Conservation (phyloP, 2,329 filamentous ascomycete genomes). For the Pseudocercospora eumusae region DNA sequence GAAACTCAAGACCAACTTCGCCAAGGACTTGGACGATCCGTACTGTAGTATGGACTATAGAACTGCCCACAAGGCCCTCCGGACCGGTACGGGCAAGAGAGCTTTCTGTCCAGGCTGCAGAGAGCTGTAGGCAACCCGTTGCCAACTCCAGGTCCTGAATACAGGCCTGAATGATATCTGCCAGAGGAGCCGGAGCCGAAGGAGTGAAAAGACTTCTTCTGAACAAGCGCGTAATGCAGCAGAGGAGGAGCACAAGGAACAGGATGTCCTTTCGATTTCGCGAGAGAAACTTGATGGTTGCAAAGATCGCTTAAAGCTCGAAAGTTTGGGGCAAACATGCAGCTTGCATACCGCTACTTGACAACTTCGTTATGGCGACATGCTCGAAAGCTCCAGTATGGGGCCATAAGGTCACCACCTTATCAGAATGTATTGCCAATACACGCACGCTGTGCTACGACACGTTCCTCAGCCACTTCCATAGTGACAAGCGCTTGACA, state of each 20-base stretch:
- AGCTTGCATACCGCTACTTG: neutral
- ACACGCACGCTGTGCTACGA: constrained; percentile 3
- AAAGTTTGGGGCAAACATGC: neutral
- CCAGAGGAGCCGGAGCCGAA: neutral
- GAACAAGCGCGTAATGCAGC: neutral
- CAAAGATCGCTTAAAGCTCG: neutral
- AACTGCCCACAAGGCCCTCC: too few relatives aligned
- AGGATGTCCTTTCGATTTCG: neutral
- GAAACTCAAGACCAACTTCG: neutral
- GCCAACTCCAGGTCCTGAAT: neutral
- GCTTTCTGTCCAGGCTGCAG: too few relatives aligned
- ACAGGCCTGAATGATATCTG: neutral
- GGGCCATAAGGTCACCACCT: neutral
- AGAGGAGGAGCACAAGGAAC: neutral
- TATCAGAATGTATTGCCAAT: constrained; percentile 11
- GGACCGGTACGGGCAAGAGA: too few relatives aligned
- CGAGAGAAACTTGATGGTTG: neutral
- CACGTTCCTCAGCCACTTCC: neutral
- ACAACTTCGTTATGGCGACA: neutral
- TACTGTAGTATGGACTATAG: neutral
- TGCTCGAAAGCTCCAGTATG: neutral
- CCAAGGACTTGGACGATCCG: neutral
- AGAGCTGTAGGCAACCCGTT: too few relatives aligned
- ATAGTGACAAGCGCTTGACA: constrained; percentile 7
- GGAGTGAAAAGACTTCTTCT: neutral